phyloP scores from a whole-genome alignment of 129 eudicot species.

The Chrysanthemum seticuspe region DNA sequence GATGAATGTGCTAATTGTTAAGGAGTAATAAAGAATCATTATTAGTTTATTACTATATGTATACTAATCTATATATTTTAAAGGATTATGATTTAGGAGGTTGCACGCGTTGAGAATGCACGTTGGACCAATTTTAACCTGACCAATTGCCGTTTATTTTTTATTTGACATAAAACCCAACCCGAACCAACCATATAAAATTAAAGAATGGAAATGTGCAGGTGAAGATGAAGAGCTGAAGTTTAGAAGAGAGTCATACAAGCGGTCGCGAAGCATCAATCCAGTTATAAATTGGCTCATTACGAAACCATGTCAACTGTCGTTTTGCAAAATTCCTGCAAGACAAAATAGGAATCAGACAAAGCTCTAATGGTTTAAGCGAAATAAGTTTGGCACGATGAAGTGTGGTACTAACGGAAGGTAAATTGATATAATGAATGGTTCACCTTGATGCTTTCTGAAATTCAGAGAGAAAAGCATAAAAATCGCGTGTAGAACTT shows the following conservation, averaged over 20 bases:
- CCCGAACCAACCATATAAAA: neutral
- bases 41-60: no score
- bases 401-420: neutral
- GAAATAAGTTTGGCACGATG: neutral
- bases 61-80: no score
- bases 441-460: slow-evolving; percentile 85
- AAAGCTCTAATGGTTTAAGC: slow-evolving; percentile 4
- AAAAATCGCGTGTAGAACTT: slow-evolving; percentile 65
- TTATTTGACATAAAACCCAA: no score
- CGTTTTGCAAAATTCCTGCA: slow-evolving; percentile 88
- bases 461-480: slow-evolving; percentile 63
- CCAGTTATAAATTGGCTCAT: slow-evolving; percentile 85
- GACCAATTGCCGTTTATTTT: no score
- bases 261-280: slow-evolving; percentile 81
- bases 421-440: slow-evolving; percentile 6
- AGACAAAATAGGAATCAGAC: slow-evolving; percentile 5
- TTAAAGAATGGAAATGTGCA: neutral
- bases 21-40: no score
- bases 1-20: no score
- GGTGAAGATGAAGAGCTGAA: neutral
- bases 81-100: no score
- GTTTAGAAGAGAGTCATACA: slow-evolving; percentile 43
- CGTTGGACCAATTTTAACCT: no score
- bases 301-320: slow-evolving; percentile 91
- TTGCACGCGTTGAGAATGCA: no score